Base-by-base conservation (phyloP, 2,329 filamentous ascomycete genomes). In the Ilyonectria sp. region DNA sequence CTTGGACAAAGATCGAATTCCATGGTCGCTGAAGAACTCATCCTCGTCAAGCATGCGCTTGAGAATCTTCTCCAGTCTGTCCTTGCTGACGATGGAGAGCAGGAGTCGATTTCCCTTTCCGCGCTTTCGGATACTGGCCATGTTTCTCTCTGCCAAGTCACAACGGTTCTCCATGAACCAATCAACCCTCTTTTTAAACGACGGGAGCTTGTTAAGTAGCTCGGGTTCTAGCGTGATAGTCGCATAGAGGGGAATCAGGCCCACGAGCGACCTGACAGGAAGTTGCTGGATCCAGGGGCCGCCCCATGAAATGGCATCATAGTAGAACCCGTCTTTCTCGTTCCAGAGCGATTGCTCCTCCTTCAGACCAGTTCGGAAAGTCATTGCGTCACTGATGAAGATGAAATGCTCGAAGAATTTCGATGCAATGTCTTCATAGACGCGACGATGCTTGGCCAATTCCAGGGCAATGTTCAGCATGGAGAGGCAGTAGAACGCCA, bases 321-420 rank as follows among this genome's bases (percentile, higher is more conserved):
- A 98, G 86, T 98, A 98, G 86, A 98, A 98, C 63, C 94, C 94
- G 80, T 98, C 95, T 69, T 97, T 89, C 31, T 98, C 94, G 77
- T 98, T 98, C 95, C 95, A 98, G 8, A 98, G 84, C 37, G 95
- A 97, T 77, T 94, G 90, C 75, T 96, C 93, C 78, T 84, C 91
- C 84, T 82, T 91, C 82, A 81, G 86, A 74, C 83, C 94, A 75
- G 86, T 89, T 82, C 87, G 92, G 87, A 93, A 95, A 0, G 92
- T 94, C 95, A 98, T 98, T 65, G 95, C 96, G 83, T 98, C 96
- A 77, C 94, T 97, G 80, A 98, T 98, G 80, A 98, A 91, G 77
- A 98, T 93, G 82, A 98, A 98, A 78, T 98, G 96, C 84, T 98
- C 96, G 76, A 98, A 98, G 86, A 98, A 98, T 82, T 98, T 98